Conservation (phyloP, 371 early-diverging fungal genomes). For the Apophysomyces elegans region DNA sequence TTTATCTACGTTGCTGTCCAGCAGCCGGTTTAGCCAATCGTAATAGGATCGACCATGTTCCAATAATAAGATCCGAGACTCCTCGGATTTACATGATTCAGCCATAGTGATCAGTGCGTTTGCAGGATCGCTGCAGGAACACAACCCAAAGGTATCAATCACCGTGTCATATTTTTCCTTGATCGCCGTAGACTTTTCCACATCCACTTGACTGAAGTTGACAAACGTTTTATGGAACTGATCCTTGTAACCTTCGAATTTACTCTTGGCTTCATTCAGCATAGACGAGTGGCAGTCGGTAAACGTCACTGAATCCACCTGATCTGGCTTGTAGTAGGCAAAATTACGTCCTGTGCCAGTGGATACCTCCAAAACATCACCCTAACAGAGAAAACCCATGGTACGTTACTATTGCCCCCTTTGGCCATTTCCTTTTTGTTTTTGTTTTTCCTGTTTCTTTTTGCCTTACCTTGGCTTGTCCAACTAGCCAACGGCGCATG, state of each 20-base stretch:
- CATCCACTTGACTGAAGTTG: conserved; percentile 37
- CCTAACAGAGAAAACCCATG: conserved; percentile 29
- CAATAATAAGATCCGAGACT: conserved; percentile 70
- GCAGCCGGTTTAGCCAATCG: conserved; percentile 67
- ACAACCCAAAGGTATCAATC: conserved; percentile 83
- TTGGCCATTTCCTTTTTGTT: neutral
- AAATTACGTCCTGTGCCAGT: conserved; percentile 79
- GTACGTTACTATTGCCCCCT: neutral
- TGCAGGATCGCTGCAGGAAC: conserved; percentile 74
- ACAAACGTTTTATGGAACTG: conserved; percentile 43
- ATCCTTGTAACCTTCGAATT: conserved; percentile 37
- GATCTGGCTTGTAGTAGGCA: conserved; percentile 54
- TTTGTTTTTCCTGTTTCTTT: neutral
- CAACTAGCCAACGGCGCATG: conserved; percentile 56
- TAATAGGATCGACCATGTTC: conserved; percentile 79
- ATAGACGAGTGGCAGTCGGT: conserved; percentile 64
- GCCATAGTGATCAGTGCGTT: conserved; percentile 67
- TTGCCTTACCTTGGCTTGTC: conserved; percentile 47
- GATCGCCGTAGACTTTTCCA: conserved; percentile 22
- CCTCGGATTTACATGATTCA: conserved; percentile 57
- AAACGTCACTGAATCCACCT: conserved; percentile 51
- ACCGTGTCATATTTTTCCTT: conserved; percentile 67
- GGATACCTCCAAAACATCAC: conserved; percentile 66
- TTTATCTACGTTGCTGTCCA: conserved; percentile 70
- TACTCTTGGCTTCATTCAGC: conserved; percentile 61